Conservation (phyloP, 495 filamentous ascomycete species). For the Entonaema liquescens region DNA sequence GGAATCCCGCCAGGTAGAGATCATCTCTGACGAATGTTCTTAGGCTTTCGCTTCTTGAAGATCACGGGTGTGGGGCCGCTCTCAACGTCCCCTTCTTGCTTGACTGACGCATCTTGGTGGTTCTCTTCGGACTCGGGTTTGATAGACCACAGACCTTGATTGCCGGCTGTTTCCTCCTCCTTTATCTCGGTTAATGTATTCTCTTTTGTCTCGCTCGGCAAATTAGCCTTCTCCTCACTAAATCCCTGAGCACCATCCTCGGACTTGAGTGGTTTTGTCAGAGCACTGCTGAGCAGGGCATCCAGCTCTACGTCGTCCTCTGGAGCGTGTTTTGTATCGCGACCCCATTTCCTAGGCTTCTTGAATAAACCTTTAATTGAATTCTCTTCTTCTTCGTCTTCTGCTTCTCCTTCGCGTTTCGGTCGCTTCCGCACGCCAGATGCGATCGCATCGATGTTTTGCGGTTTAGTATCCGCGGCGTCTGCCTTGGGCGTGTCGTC, state of each 20-base stretch:
- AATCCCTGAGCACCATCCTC: slow-evolving; percentile 26
- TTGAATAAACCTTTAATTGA: slow-evolving; percentile 64
- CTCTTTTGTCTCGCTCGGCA: slow-evolving; percentile 53
- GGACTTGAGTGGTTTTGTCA: slow-evolving; percentile 43
- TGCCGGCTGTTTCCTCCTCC: slow-evolving; percentile 46
- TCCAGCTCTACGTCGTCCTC: slow-evolving; percentile 74
- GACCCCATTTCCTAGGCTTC: slow-evolving; percentile 76
- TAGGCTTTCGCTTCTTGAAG: slow-evolving; percentile 93
- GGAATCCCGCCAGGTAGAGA: background rate
- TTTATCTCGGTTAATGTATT: slow-evolving; percentile 40
- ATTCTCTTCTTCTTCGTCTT: slow-evolving; percentile 62
- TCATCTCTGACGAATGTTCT: slow-evolving; percentile 69
- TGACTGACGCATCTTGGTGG: slow-evolving; percentile 38
- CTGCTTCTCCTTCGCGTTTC: slow-evolving; percentile 69
- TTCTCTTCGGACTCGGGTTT: slow-evolving; percentile 15
- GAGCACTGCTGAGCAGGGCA: slow-evolving; percentile 66
- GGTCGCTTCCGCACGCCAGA: slow-evolving; percentile 70
- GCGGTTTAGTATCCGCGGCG: slow-evolving; percentile 32
- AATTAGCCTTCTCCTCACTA: slow-evolving; percentile 45
- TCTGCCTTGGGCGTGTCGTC: slow-evolving; percentile 30
- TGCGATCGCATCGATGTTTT: slow-evolving; percentile 58
- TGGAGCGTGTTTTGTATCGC: slow-evolving; percentile 71
- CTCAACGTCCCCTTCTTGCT: slow-evolving; percentile 51
- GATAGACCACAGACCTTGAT: slow-evolving; percentile 8
- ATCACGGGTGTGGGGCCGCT: slow-evolving; percentile 56